These are phyloP conservation scores for Phytophthora ramorum DNA, from an alignment of 352 stramenopile genomes.

Conservation along the genomic window DNA sequence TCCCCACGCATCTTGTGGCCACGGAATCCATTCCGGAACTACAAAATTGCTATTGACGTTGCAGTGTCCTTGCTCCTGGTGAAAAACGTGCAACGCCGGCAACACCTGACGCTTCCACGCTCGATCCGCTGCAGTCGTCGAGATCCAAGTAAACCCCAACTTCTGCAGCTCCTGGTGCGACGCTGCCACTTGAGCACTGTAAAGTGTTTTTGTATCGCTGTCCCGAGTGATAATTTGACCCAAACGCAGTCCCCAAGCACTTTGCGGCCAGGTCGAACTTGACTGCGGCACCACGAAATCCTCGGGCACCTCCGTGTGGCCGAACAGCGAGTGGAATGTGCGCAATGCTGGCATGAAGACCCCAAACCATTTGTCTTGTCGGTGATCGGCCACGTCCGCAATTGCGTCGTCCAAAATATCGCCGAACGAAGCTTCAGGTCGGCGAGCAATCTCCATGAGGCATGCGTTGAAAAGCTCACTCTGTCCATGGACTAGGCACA, in stretches of 20 bases:
- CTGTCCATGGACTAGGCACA: conserved; percentile 10
- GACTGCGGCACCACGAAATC: conserved; percentile 31
- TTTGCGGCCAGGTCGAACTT: conserved; percentile 20
- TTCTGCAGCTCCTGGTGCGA: conserved; percentile 25
- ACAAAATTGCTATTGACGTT: conserved; percentile 29
- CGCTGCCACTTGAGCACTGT: conserved; percentile 18
- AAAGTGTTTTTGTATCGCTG: conserved; percentile 27
- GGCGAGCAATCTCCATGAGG: conserved; percentile 24
- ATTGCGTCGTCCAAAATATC: conserved; percentile 24
- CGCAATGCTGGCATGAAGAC: conserved; percentile 37
- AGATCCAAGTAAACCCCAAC: conserved; percentile 31
- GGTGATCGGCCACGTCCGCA: conserved; percentile 7
- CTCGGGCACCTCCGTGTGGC: conserved; percentile 26
- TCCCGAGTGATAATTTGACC: conserved; percentile 29
- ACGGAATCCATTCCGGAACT: conserved; percentile 23
- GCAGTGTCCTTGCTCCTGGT: conserved; percentile 29
- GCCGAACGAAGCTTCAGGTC: conserved; percentile 18
- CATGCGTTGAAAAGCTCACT: background rate
- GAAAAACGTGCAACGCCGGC: conserved; percentile 27
- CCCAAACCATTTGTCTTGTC: conserved; percentile 24
- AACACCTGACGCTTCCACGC: conserved; percentile 32
- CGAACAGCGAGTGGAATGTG: conserved; percentile 29
- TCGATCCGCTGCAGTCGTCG: conserved; percentile 28
- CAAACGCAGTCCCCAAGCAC: conserved; percentile 28
- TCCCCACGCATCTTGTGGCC: conserved; percentile 23